These are phyloP conservation scores for Candida wancherniae DNA, from an alignment of 805 yeast genomes.

Conservation along the genomic window DNA sequence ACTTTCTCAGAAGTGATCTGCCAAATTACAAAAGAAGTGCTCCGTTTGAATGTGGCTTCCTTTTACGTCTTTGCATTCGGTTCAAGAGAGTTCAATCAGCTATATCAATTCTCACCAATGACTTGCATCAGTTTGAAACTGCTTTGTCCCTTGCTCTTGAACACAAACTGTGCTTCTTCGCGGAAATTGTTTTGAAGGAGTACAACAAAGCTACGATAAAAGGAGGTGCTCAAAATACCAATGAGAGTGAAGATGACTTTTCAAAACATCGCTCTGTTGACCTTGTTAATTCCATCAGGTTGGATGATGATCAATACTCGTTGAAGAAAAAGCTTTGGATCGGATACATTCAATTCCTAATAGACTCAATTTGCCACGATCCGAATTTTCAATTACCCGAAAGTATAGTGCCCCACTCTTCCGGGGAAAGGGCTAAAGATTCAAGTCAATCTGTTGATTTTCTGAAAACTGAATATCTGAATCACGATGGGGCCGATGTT, in stretches of 20 bases:
- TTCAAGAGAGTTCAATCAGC: slow-evolving; percentile 60
- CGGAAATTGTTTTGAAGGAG: slow-evolving; percentile 30
- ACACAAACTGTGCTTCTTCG: slow-evolving; percentile 53
- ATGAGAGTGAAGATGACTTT: too few relatives aligned
- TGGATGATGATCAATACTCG: slow-evolving; percentile 32
- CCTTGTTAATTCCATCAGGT: slow-evolving; percentile 27
- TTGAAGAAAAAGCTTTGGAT: slow-evolving; percentile 72
- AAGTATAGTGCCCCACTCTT: too few relatives aligned
- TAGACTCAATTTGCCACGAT: slow-evolving; percentile 16
- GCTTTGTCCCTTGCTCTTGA: slow-evolving; percentile 74
- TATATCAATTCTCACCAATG: slow-evolving; percentile 62
- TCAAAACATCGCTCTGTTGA: slow-evolving; percentile 40
- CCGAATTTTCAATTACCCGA: too few relatives aligned
- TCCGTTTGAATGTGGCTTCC: slow-evolving; percentile 64
- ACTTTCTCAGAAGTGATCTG: slow-evolving; percentile 19
- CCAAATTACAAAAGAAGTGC: slow-evolving; percentile 10
- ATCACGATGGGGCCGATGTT: too few relatives aligned
- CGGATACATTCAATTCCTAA: slow-evolving; percentile 52
- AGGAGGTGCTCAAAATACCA: too few relatives aligned
- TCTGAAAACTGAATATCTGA: slow-evolving; percentile 21
- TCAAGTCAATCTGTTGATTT: slow-evolving; percentile 34
- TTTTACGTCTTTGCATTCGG: slow-evolving; percentile 66
- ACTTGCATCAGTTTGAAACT: slow-evolving; percentile 65
- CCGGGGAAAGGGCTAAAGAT: too few relatives aligned
- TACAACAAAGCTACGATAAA: slow-evolving; percentile 23